Percentiles rank a stretch among this genome's conserved stretches.
These are phyloP conservation scores for Tribonema minus DNA, from an alignment of 108 stramenopile genomes.

Conservation along the genomic window DNA sequence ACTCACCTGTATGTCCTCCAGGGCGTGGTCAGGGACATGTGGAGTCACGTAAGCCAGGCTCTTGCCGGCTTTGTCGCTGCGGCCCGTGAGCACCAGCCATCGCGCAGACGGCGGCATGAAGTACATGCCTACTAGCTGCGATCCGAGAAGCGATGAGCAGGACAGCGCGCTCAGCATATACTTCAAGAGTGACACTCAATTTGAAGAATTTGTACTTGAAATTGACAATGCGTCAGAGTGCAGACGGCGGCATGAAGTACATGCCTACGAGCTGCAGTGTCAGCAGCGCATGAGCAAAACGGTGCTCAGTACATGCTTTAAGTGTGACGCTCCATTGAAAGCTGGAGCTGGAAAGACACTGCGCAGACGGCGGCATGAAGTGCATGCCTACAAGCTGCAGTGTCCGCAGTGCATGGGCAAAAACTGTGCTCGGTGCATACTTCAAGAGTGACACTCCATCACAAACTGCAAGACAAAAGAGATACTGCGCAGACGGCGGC, in stretches of 20 bases:
- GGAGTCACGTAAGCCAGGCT: slow-evolving; percentile 25
- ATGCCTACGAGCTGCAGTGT: slow-evolving; percentile 46
- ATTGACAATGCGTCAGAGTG: slow-evolving; percentile 26
- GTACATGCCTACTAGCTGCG: slow-evolving; percentile 20
- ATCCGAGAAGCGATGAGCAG: too few species aligned
- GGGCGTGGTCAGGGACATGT: slow-evolving; percentile 19
- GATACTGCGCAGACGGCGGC: slow-evolving; percentile 37
- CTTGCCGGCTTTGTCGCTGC: slow-evolving; percentile 10
- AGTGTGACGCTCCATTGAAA: background rate
- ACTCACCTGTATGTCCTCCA: slow-evolving; percentile 35
- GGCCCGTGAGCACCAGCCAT: slow-evolving; percentile 29
- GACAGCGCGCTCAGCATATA: too few species aligned
- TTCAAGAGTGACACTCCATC: too few species aligned
- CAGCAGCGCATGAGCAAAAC: background rate
- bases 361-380: slow-evolving; percentile 39
- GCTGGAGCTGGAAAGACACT: too few species aligned
- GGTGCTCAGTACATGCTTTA: too few species aligned
- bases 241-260: slow-evolving; percentile 40
- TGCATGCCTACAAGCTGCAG: slow-evolving; percentile 21
- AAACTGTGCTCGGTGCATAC: too few species aligned
- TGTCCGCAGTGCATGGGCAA: too few species aligned
- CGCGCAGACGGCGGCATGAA: slow-evolving; percentile 42
- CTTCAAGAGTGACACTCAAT: too few species aligned
- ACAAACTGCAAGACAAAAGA: too few species aligned
- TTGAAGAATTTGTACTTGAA: too few species aligned